Evolutionary conservation across 139 green algal species (phyloP).

Genomic region (Edaphochlamys debaryana): DNA sequence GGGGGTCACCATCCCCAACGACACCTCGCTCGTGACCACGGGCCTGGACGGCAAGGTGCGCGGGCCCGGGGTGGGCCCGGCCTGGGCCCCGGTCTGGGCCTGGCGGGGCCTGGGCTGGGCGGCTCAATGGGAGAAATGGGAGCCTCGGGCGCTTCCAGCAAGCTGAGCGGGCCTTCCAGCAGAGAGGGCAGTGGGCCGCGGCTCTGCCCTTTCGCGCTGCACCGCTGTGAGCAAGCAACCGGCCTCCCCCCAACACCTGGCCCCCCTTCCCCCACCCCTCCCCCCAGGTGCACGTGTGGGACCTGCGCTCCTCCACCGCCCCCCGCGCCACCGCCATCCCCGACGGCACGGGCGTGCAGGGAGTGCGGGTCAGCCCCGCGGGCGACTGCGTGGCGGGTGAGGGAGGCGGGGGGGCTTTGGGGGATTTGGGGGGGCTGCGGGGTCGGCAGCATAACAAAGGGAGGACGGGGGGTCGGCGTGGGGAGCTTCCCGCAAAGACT

Average conservation of each 20-base stretch:
- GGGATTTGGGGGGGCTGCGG: background rate
- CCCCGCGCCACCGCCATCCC: slow-evolving; percentile 9
- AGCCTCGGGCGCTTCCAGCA: no score
- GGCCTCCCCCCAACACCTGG: background rate
- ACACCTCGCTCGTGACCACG: slow-evolving; percentile 27
- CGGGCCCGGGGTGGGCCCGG: no score
- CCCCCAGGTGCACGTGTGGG: slow-evolving; percentile 38
- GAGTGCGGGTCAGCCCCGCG: slow-evolving; percentile 21
- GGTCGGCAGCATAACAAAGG: no score
- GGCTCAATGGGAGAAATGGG: no score
- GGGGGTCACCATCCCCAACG: slow-evolving; percentile 22
- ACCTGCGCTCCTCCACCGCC: slow-evolving; percentile 14
- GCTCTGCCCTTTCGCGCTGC: no score
- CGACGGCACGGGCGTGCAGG: slow-evolving; percentile 27
- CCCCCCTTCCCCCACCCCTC: background rate
- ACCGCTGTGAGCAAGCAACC: no score
- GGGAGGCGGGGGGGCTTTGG: background rate
- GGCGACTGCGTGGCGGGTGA: slow-evolving; percentile 47
- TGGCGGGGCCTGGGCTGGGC: no score
- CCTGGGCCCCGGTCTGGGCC: no score
- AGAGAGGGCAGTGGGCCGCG: no score
- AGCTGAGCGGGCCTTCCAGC: no score
- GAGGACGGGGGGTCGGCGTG: no score
- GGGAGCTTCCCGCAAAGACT: no score
- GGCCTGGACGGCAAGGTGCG: slow-evolving; percentile 46